Evolutionary conservation across 139 green algal species (phyloP), one percentile per base, ranked within the genome.

Genomic region (Chlorella sp.): DNA sequence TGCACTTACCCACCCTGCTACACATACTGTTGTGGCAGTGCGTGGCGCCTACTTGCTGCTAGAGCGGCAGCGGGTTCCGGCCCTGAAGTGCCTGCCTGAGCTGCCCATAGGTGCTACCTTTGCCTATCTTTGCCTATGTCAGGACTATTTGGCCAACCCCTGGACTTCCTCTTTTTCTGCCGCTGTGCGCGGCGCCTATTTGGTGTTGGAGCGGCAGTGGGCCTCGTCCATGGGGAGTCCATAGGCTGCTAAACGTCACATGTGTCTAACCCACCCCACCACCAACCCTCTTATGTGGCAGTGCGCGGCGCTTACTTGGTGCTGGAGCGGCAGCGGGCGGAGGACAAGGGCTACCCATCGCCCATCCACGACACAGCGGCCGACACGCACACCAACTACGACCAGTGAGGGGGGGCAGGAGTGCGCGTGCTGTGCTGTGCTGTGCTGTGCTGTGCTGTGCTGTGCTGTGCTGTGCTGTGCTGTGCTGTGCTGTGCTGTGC

Each of bases 221-320:
- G n/a, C n/a, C n/a, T n/a, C n/a, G n/a, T n/a, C n/a, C n/a, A n/a
- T n/a, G n/a, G n/a, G n/a, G n/a, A n/a, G n/a, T n/a, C n/a, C n/a
- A n/a, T n/a, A n/a, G n/a, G n/a, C n/a, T n/a, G n/a, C n/a, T n/a
- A n/a, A n/a, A n/a, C n/a, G n/a, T n/a, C n/a, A n/a, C n/a, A 18
- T 68, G 60, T 68, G 60, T 14, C 15, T 68, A 18, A 26, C 60
- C 15, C 60, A 68, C 15, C 60, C 60, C 71, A 39, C 26, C 32
- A 19, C 71, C 71, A 3, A 37, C 71, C 30, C 2, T 21, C 71
- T 3, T 78, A 19, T 32, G 14, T 1, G n/a, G 36, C 83, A 88
- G 97, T 99, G 87, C 91, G 97, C 3, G 94, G 94, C 26, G 94
- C 95, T 0, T 96, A 96, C 93, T 96, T 97, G 93, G 87, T 96